Conservation (phyloP, 2,329 filamentous ascomycete genomes). For the Colletotrichum gloeosporioides region DNA sequence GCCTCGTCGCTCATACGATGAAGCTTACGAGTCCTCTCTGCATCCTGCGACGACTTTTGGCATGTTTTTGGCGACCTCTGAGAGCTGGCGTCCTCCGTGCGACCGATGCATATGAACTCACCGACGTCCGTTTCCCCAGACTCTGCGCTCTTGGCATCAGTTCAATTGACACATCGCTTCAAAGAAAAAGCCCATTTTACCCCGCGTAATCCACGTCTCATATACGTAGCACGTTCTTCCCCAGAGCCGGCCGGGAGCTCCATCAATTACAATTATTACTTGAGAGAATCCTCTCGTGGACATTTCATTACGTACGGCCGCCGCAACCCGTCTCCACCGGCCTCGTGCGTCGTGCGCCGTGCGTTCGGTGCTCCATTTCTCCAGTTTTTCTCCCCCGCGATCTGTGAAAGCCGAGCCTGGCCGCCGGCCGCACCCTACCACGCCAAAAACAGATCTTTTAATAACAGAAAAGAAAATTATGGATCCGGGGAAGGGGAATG, state of each 20-base stretch:
- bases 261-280: constrained; percentile 21
- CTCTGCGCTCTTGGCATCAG: not conserved
- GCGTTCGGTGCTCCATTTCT: not conserved
- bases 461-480: not conserved
- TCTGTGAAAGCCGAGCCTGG: not conserved
- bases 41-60: not conserved
- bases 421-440: not conserved
- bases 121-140: not conserved
- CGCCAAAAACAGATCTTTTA: not conserved
- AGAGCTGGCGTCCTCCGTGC: not conserved
- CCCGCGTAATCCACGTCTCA: constrained; percentile 19
- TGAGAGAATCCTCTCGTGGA: constrained; percentile 1
- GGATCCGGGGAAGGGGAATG: not conserved
- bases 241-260: not conserved
- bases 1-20: not conserved
- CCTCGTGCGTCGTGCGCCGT: not conserved
- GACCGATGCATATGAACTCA: not conserved
- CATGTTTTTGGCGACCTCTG: not conserved
- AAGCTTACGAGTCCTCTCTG: not conserved
- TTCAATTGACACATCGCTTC: not conserved
- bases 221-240: not conserved
- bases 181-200: not conserved
- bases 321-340: not conserved
- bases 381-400: not conserved
- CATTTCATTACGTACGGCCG: constrained; percentile 16